Evolutionary conservation across 805 yeast species (phyloP), one percentile per base, ranked within the genome.

Genomic region (Yamadazyma phyllophila): DNA sequence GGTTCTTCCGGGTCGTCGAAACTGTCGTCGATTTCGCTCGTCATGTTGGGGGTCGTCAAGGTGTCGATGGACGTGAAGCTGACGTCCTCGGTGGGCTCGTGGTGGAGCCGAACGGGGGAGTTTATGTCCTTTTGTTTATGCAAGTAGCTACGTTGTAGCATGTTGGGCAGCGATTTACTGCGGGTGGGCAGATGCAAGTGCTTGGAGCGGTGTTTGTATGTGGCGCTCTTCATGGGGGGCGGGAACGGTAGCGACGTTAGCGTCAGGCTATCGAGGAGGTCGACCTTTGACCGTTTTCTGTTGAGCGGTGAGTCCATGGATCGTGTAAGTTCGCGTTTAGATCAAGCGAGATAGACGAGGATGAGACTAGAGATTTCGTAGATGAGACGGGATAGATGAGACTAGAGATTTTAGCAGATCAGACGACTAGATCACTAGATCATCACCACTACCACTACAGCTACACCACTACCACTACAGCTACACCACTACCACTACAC

Each of bases 171-270:
- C 7, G 45, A 42, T 36, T 36, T 20, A 15, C 40, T 12, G 26
- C 42, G 5, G 27, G 13, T 37, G 36, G 39, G 38, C 15, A 27
- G 27, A 8, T 14, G 13, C 26, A 31, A n/a, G 7, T 29, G 31
- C 15, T 38, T 14, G n/a, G 33, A 26, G 12, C 26, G 36, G 36
- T 8, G 29, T 20, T 24, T 47, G 14, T n/a, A n/a, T n/a, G 49
- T 52, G 15, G 65, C 61, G 13, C 31, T 4, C 12, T 42, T 42
- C 36, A 42, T 9, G 0, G 82, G 82, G 26, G 80, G 82, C 1
- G 81, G 76, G 14, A 77, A 60, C 8, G 82, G 82, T 35, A 77
- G 63, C 1, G 81, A 76, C 1, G 82, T 77, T 33, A 77, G 58
- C 6, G 68, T 69, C 4, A 73, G 68, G 46, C 66, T 75, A 49